Evolutionary conservation across 1,139 yeast genomes (phyloP).

Genomic region (Kluyveromyces sp.): DNA sequence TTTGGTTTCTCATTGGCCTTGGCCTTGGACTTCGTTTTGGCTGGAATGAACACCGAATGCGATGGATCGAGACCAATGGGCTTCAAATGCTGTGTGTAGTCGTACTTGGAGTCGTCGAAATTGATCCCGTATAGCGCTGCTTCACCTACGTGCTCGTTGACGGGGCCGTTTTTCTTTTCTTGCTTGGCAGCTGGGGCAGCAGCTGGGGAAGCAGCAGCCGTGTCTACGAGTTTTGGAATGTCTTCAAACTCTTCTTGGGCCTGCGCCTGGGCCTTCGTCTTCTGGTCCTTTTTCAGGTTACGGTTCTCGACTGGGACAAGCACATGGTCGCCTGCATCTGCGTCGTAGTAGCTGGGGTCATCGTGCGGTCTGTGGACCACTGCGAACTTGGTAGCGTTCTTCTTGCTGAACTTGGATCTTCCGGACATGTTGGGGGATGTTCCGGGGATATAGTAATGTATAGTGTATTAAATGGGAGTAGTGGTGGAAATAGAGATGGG

Average conservation of each 20-base stretch:
- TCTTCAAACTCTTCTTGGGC: not conserved
- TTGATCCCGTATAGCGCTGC: constrained; percentile 87
- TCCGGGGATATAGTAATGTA: too few species aligned
- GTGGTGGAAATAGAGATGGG: too few species aligned
- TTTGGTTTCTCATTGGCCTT: constrained; percentile 23
- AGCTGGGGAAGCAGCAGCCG: not conserved
- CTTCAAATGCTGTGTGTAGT: constrained; percentile 90
- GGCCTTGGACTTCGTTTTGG: constrained; percentile 11
- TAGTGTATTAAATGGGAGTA: too few species aligned
- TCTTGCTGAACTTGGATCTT: constrained; percentile 47
- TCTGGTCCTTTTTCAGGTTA: constrained; percentile 28
- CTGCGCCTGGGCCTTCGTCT: not conserved
- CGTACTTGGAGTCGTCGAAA: constrained; percentile 84
- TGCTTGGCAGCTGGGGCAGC: not conserved
- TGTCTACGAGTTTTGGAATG: not conserved
- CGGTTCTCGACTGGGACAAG: constrained; percentile 56
- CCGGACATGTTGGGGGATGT: constrained; percentile 3
- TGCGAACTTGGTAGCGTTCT: constrained; percentile 68
- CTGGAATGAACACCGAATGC: constrained; percentile 47
- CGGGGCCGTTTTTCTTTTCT: constrained; percentile 33
- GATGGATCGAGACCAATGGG: constrained; percentile 70
- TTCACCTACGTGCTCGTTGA: constrained; percentile 45
- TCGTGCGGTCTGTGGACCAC: constrained; percentile 89
- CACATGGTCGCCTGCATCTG: constrained; percentile 78
- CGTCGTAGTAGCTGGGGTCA: constrained; percentile 73